Evolutionary conservation across 192 early-diverging fungal species (phyloP).

Genomic region (Coemansia asiatica): DNA sequence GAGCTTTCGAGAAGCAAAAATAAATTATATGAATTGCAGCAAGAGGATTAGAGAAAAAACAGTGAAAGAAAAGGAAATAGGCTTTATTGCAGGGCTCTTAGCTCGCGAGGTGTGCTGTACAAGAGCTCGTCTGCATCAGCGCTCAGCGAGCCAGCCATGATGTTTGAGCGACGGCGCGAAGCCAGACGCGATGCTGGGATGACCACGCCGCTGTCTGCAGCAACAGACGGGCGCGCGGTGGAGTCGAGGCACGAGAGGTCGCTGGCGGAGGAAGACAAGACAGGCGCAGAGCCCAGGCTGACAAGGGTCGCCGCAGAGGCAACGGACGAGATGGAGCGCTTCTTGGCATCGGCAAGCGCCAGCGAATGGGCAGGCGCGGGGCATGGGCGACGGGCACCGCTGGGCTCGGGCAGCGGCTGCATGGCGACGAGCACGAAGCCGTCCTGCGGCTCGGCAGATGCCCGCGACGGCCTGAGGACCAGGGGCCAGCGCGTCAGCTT

Average conservation of each 20-base stretch:
- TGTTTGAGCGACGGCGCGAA: slow-evolving; percentile 39
- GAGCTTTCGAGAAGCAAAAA: too few species aligned
- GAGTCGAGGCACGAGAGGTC: slow-evolving; percentile 43
- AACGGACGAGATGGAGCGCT: slow-evolving; percentile 49
- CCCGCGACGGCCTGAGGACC: slow-evolving; percentile 17
- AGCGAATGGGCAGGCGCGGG: slow-evolving; percentile 1
- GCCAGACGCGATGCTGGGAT: slow-evolving; percentile 31
- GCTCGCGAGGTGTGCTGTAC: slow-evolving; percentile 22
- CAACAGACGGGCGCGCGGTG: slow-evolving; percentile 39
- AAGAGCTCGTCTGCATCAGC: slow-evolving; percentile 16
- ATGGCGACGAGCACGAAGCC: slow-evolving; percentile 44
- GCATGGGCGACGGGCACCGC: slow-evolving; percentile 20
- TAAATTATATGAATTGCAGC: too few species aligned
- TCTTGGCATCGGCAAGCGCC: slow-evolving; percentile 6
- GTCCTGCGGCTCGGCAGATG: slow-evolving; percentile 35
- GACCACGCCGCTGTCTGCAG: too few species aligned
- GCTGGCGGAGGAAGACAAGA: slow-evolving; percentile 41
- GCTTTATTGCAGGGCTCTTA: slow-evolving; percentile 7
- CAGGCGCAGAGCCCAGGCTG: slow-evolving; percentile 14
- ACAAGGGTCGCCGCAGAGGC: slow-evolving; percentile 38
- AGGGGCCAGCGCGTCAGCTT: slow-evolving; percentile 53
- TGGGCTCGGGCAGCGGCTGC: slow-evolving; percentile 49
- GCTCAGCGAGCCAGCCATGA: slow-evolving; percentile 30
- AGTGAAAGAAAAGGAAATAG: not conserved
- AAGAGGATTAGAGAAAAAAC: not conserved